Evolutionary conservation across 1,284 basidiomycete genomes (phyloP).

Genomic region (Pseudozyma tsukubaensis): DNA sequence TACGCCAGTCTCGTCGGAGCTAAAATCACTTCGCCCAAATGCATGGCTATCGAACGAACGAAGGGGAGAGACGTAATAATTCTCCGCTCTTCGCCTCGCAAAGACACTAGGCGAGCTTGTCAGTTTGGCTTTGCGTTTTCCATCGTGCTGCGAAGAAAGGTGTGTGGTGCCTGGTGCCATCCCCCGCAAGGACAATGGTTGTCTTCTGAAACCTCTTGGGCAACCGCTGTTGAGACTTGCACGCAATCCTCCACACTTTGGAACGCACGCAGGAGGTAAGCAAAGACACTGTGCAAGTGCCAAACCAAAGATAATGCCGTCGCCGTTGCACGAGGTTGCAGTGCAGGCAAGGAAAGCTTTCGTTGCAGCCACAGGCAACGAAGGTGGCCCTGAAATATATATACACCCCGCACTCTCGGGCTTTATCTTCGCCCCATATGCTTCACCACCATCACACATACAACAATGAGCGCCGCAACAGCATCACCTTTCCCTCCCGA

Average conservation of each 20-base stretch:
- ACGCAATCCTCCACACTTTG: background rate
- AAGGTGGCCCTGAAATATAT: conserved; percentile 10
- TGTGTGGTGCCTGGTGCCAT: background rate
- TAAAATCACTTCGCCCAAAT: too few relatives aligned
- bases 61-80: too few relatives aligned
- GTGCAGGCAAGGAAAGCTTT: too few relatives aligned
- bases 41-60: too few relatives aligned
- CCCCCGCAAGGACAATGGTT: conserved; percentile 1
- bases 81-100: conserved; percentile 4
- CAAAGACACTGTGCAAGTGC: conserved; percentile 2
- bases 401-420: conserved; percentile 22
- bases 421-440: background rate
- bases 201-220: conserved; percentile 11
- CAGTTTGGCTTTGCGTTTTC: conserved; percentile 3
- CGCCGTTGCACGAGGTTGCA: too few relatives aligned
- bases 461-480: conserved; percentile 34
- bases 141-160: too few relatives aligned
- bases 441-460: background rate
- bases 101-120: conserved; percentile 1
- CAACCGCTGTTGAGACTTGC: conserved; percentile 1
- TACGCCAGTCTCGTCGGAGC: too few relatives aligned
- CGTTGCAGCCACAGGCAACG: too few relatives aligned
- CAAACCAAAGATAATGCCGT: too few relatives aligned
- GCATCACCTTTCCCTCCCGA: conserved; percentile 30
- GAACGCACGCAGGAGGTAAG: background rate